Evolutionary conservation across 345 rosid genomes (phyloP), one percentile per base, ranked within the genome.

Genomic region (Salix suchowensis): DNA sequence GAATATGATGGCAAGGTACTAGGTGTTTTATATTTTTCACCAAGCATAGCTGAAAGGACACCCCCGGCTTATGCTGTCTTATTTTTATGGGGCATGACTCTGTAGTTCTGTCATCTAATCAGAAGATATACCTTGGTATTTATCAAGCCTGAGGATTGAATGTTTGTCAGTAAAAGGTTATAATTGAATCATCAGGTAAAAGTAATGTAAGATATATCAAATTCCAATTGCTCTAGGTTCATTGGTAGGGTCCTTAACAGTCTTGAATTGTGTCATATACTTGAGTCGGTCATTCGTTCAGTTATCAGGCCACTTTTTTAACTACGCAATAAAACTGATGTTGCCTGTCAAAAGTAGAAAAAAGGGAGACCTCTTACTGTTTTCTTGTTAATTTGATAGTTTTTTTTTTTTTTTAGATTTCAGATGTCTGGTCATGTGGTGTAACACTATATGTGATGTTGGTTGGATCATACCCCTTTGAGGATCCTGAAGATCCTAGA

Each of bases 401-500:
- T 68, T 79, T 19, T 66, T 68, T 76, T 80, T 80, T 72, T 32
- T 32, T 32, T 76, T 5, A 87, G 96, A 84, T 82, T 80, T 86
- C 93, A 72, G 96, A 91, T 87, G 93, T 91, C 69, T 91, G 96
- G 96, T 91, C 96, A 4, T 88, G 93, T 79, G 96, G 93, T 37
- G 96, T 91, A 76, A 91, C 96, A 7, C 71, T 91, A 30, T 91
- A 89, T 48, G 93, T 91, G 76, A 91, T 91, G 96, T 81, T 91
- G 80, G 91, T 91, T 18, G 96, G 96, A 73, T 87, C 88, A 54
- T 89, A 91, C 83, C 96, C 93, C 1, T 91, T 91, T 28, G 96
- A 91, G 82, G 95, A 91, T 73, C 92, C 91, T n/a, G 87, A 85
- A 4, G 94, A 91, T 83, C 92, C 92, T 60, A 78, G 89, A 73